Conservation (phyloP, 2,329 filamentous ascomycete genomes). For the Drechslera avenae region DNA sequence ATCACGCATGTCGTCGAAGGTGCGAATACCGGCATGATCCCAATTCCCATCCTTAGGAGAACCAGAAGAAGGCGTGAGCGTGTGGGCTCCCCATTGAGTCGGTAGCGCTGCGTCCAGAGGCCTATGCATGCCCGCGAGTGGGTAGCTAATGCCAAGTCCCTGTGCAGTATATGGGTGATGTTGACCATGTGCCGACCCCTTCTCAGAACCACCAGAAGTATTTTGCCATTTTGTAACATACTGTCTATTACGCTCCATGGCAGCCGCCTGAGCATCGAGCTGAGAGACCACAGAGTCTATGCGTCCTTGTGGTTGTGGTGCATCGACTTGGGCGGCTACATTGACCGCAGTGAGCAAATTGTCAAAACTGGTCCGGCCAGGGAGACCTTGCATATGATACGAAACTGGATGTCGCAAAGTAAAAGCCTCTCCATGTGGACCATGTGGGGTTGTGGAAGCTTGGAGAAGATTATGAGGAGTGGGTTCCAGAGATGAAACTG, state of each 20-base stretch:
- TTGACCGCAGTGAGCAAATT: constrained; percentile 34
- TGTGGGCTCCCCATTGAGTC: neutral
- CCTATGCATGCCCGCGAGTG: neutral
- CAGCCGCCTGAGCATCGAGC: constrained; percentile 27
- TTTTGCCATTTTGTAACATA: constrained; percentile 5
- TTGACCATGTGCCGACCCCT: neutral
- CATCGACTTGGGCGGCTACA: constrained; percentile 30
- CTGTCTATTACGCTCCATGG: constrained; percentile 19
- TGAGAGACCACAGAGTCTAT: constrained; percentile 31
- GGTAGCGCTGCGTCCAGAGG: constrained; percentile 3
- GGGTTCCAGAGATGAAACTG: constrained; percentile 22
- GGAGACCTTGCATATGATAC: constrained; percentile 14
- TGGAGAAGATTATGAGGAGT: constrained; percentile 20
- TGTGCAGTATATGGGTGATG: constrained; percentile 1
- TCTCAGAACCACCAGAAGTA: neutral
- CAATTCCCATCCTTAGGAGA: neutral
- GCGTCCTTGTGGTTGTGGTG: constrained; percentile 29
- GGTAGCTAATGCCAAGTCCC: neutral
- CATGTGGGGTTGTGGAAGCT: constrained; percentile 11
- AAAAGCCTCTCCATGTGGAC: neutral
- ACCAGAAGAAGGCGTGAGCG: neutral
- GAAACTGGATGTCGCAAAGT: neutral
- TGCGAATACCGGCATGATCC: neutral
- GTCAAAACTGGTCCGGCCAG: constrained; percentile 22
- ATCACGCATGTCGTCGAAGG: neutral